Conservation (phyloP, 192 early-diverging fungal genomes). For the Chytriomyces sp. region DNA sequence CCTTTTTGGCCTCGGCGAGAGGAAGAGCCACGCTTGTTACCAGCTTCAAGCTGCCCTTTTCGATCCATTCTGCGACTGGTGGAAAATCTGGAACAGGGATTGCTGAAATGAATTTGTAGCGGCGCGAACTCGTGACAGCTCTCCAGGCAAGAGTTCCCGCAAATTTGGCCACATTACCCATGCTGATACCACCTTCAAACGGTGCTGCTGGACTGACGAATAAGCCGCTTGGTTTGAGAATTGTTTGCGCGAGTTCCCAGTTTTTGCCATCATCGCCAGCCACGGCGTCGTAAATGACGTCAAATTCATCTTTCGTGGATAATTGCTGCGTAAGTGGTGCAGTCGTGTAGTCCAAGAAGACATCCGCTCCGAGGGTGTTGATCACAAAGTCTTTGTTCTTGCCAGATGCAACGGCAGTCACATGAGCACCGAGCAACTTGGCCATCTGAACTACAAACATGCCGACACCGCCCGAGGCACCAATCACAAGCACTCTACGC, state of each 20-base stretch:
- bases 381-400: slow-evolving; percentile 32
- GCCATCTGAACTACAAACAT: slow-evolving; percentile 24
- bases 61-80: slow-evolving; percentile 30
- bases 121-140: not conserved
- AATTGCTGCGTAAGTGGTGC: slow-evolving; percentile 16
- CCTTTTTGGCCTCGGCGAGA: slow-evolving; percentile 25
- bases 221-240: slow-evolving; percentile 33
- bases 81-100: slow-evolving; percentile 18
- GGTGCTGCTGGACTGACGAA: slow-evolving; percentile 34
- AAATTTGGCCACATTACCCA: not conserved
- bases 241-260: slow-evolving; percentile 19
- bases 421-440: slow-evolving; percentile 27
- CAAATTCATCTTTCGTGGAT: slow-evolving; percentile 10
- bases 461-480: slow-evolving; percentile 40
- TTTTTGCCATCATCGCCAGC: slow-evolving; percentile 33
- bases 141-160: slow-evolving; percentile 11
- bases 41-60: slow-evolving; percentile 15
- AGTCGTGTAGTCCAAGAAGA: slow-evolving; percentile 25
- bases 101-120: slow-evolving; percentile 26
- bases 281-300: slow-evolving; percentile 36
- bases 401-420: slow-evolving; percentile 21
- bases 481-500: slow-evolving; percentile 39
- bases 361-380: slow-evolving; percentile 5
- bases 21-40: slow-evolving; percentile 5
- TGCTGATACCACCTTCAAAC: not conserved